Evolutionary conservation across 164 flowering plant species (phyloP).

Genomic region (Protea cynaroides): DNA sequence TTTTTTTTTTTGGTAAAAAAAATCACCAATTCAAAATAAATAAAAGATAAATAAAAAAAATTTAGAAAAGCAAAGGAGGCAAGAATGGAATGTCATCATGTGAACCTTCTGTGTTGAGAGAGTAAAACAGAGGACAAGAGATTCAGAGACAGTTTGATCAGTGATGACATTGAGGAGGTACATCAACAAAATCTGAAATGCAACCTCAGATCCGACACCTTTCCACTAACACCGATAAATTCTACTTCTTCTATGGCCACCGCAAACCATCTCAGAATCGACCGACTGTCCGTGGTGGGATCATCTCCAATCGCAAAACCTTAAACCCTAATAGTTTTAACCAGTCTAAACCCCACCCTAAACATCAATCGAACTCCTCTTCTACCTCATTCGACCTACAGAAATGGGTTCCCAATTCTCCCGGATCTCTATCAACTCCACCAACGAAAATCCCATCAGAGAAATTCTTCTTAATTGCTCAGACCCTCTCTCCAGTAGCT

Average conservation of each 20-base stretch:
- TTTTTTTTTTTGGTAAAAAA: too few species aligned
- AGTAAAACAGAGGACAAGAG: too few species aligned
- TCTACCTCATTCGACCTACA: conserved; percentile 36
- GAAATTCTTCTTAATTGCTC: conserved; percentile 39
- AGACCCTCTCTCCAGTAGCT: conserved; percentile 76
- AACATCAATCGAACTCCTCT: conserved; percentile 7
- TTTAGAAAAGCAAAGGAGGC: too few species aligned
- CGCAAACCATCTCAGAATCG: conserved; percentile 75
- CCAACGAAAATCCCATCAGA: conserved; percentile 34
- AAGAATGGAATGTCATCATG: too few species aligned
- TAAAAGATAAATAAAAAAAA: too few species aligned
- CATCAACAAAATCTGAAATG: conserved; percentile 22
- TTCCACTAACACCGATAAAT: conserved; percentile 20
- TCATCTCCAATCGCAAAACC: conserved; percentile 69
- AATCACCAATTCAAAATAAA: too few species aligned
- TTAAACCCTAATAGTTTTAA: conserved; percentile 13
- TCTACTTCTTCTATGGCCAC: conserved; percentile 83
- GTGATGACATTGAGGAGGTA: too few species aligned
- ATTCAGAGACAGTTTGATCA: too few species aligned
- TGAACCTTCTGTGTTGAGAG: too few species aligned
- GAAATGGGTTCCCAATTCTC: conserved; percentile 69
- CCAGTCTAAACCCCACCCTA: conserved; percentile 12
- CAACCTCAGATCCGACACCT: conserved; percentile 35
- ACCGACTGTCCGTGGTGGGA: conserved; percentile 74
- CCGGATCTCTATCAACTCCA: conserved; percentile 11